Percentiles rank a stretch among this genome's conserved stretches.
Conservation (phyloP, 2,329 filamentous ascomycete species). For the Rutstroemia sp. region DNA sequence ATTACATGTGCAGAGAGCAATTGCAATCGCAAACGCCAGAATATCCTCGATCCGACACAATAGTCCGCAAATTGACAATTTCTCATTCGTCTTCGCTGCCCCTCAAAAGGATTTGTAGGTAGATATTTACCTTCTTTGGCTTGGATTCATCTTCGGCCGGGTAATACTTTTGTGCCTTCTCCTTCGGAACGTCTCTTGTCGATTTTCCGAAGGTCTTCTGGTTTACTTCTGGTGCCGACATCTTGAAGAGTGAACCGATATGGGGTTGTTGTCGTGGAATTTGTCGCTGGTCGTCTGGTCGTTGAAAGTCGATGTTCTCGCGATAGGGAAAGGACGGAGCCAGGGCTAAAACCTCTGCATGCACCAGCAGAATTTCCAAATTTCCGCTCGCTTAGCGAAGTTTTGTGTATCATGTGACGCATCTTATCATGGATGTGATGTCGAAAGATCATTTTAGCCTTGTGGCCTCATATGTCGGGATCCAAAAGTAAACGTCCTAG, state of each 20-base stretch:
- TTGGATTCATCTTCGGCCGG: conserved; percentile 84
- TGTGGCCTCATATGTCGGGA: neutral
- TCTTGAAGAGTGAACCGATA: conserved; percentile 39
- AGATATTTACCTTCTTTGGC: conserved; percentile 73
- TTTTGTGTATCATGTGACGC: conserved; percentile 10
- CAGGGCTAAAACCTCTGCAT: conserved; percentile 9
- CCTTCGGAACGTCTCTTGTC: conserved; percentile 80
- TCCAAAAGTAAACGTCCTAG: neutral
- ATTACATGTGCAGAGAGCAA: conserved; percentile 6
- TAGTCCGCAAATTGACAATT: neutral
- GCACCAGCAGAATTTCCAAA: conserved; percentile 2
- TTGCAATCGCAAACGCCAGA: conserved; percentile 16
- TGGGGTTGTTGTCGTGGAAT: conserved; percentile 19
- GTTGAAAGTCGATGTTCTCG: conserved; percentile 10
- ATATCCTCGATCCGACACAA: conserved; percentile 2
- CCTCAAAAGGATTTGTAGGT: conserved; percentile 23
- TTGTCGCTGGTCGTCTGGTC: conserved; percentile 10
- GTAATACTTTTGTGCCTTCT: conserved; percentile 99
- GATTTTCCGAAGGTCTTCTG: conserved; percentile 97
- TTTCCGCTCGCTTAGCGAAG: conserved; percentile 7
- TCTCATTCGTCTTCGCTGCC: conserved; percentile 30
- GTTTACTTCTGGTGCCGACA: conserved; percentile 46
- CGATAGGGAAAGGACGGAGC: neutral
- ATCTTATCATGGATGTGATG: neutral
- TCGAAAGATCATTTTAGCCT: neutral